Percentiles rank a stretch among this genome's conserved stretches.
Evolutionary conservation across 352 stramenopile genomes (phyloP).

Genomic region (Phytopythium litorale): DNA sequence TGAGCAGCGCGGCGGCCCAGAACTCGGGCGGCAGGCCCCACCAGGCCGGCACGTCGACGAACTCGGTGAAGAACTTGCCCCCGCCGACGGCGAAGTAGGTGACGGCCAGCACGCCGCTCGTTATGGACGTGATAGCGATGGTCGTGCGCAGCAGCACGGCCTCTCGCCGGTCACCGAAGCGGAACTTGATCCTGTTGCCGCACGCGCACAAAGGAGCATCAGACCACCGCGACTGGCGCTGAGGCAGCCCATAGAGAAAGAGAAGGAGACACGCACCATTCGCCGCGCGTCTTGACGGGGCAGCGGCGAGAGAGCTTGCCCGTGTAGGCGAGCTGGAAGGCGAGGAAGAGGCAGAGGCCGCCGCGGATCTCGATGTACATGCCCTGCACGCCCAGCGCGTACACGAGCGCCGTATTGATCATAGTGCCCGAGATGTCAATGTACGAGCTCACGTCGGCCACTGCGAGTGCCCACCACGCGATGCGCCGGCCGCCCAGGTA

Average conservation of each 20-base stretch:
- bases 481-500: slow-evolving; percentile 67
- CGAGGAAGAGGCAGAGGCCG: slow-evolving; percentile 71
- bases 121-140: slow-evolving; percentile 67
- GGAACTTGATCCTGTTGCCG: slow-evolving; percentile 68
- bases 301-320: slow-evolving; percentile 72
- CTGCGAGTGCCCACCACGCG: slow-evolving; percentile 65
- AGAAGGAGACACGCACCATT: slow-evolving; percentile 39
- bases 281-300: slow-evolving; percentile 70
- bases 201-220: neutral
- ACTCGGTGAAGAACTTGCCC: slow-evolving; percentile 79
- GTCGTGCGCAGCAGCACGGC: slow-evolving; percentile 59
- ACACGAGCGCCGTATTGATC: slow-evolving; percentile 83
- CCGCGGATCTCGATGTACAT: slow-evolving; percentile 85
- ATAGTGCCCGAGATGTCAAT: slow-evolving; percentile 84
- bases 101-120: slow-evolving; percentile 53
- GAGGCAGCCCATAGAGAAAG: neutral
- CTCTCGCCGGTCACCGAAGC: slow-evolving; percentile 52
- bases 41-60: slow-evolving; percentile 59
- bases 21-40: slow-evolving; percentile 57
- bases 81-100: slow-evolving; percentile 80
- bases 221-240: neutral
- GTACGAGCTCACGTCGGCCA: slow-evolving; percentile 81
- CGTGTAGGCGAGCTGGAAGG: slow-evolving; percentile 78
- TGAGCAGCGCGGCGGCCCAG: slow-evolving; percentile 62
- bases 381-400: slow-evolving; percentile 73